These are phyloP conservation scores for Botrytis fragariae DNA, from an alignment of 2,329 filamentous ascomycete genomes.

Conservation along the genomic window DNA sequence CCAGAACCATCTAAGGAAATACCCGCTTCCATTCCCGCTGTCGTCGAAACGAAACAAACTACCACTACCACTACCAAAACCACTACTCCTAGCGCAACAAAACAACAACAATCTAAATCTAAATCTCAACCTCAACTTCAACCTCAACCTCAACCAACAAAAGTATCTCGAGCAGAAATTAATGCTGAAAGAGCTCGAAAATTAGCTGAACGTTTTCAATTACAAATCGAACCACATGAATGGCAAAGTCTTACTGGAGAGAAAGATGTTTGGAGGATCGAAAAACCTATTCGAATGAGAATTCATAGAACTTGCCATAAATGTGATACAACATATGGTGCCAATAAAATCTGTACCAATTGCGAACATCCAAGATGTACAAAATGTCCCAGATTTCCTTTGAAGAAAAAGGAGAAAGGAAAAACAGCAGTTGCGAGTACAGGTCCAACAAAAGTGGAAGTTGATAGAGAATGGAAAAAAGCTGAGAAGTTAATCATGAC, in stretches of 20 bases:
- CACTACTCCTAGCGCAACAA: slow-evolving; percentile 11
- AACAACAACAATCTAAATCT: neutral
- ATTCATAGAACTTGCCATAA: slow-evolving; percentile 78
- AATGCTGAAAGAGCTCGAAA: slow-evolving; percentile 38
- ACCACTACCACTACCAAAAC: neutral
- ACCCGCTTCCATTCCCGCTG: neutral
- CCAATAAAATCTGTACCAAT: slow-evolving; percentile 68
- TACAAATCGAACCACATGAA: slow-evolving; percentile 39
- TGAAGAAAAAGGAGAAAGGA: slow-evolving; percentile 49
- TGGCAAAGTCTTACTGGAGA: slow-evolving; percentile 29
- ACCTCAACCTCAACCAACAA: slow-evolving; percentile 23
- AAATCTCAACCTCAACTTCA: slow-evolving; percentile 16
- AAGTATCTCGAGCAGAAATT: slow-evolving; percentile 33
- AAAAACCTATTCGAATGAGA: slow-evolving; percentile 76
- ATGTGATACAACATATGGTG: slow-evolving; percentile 72
- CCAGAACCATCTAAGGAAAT: slow-evolving; percentile 15
- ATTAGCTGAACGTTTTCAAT: slow-evolving; percentile 40
- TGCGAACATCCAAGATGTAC: slow-evolving; percentile 81
- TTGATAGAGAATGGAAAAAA: slow-evolving; percentile 28
- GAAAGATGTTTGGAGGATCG: slow-evolving; percentile 50
- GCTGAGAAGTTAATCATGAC: slow-evolving; percentile 54
- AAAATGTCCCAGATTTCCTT: slow-evolving; percentile 72
- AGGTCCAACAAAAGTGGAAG: slow-evolving; percentile 34
- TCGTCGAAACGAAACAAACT: slow-evolving; percentile 10
- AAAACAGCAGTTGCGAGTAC: slow-evolving; percentile 53